These are phyloP conservation scores for Saccharomycopsis oosterbeekiorum DNA, from an alignment of 805 yeast species.

Conservation along the genomic window DNA sequence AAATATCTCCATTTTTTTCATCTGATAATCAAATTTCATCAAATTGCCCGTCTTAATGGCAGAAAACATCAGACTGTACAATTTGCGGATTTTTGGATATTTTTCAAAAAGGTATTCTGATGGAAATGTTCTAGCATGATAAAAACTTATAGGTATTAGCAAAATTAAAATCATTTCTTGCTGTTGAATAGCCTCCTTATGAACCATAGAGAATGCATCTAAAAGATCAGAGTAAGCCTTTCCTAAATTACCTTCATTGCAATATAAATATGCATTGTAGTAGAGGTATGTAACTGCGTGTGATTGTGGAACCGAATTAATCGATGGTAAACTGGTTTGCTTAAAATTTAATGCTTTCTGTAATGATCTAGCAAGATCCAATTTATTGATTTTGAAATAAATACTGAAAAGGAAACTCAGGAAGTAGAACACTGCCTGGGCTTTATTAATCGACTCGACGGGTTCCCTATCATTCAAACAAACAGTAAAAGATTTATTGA, in stretches of 20 bases:
- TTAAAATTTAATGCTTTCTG: slow-evolving; percentile 58
- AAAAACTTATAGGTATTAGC: slow-evolving; percentile 54
- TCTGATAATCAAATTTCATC: slow-evolving; percentile 34
- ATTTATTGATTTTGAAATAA: slow-evolving; percentile 55
- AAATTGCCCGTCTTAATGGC: slow-evolving; percentile 50
- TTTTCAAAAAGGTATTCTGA: slow-evolving; percentile 22
- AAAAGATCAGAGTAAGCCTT: slow-evolving; percentile 42
- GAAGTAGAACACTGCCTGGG: slow-evolving; percentile 59
- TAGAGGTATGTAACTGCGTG: slow-evolving; percentile 57
- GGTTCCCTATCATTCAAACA: slow-evolving; percentile 71
- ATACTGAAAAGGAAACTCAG: slow-evolving; percentile 59
- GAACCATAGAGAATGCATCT: slow-evolving; percentile 31
- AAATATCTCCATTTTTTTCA: slow-evolving; percentile 36
- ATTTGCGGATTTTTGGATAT: slow-evolving; percentile 32
- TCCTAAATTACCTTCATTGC: slow-evolving; percentile 52
- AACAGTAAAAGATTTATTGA: slow-evolving; percentile 65
- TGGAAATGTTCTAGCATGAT: slow-evolving; percentile 41
- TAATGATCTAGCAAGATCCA: slow-evolving; percentile 65
- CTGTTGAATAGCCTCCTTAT: slow-evolving; percentile 1
- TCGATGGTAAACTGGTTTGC: slow-evolving; percentile 41
- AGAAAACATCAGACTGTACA: slow-evolving; percentile 39
- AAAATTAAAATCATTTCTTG: slow-evolving; percentile 38
- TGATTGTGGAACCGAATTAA: slow-evolving; percentile 34
- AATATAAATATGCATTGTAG: slow-evolving; percentile 56
- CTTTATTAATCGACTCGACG: slow-evolving; percentile 39